These are phyloP conservation scores for Xylariaceae sp. DNA, from an alignment of 2,329 filamentous ascomycete genomes.

Conservation along the genomic window DNA sequence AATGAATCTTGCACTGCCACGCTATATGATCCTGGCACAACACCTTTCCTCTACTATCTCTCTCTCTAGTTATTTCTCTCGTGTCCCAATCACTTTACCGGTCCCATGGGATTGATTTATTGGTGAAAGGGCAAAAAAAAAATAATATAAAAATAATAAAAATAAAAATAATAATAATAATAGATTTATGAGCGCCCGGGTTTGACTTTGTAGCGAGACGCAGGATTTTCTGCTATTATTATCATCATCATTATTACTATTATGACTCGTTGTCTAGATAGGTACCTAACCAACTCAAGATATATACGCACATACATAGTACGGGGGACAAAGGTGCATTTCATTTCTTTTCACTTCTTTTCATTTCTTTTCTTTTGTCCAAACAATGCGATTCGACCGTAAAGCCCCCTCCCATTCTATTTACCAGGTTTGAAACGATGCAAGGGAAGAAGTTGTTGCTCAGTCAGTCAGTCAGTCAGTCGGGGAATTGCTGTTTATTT, in stretches of 20 bases:
- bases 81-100: constrained; percentile 8
- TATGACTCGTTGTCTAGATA: too few species aligned
- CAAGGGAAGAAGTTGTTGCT: constrained; percentile 8
- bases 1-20: constrained; percentile 6
- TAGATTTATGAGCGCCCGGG: background rate
- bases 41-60: too few species aligned
- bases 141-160: background rate
- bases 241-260: too few species aligned
- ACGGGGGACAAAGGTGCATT: too few species aligned
- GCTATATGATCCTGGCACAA: background rate
- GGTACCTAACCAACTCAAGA: too few species aligned
- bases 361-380: too few species aligned
- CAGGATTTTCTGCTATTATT: background rate
- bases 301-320: too few species aligned
- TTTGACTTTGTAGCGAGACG: constrained; percentile 13
- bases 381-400: too few species aligned
- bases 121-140: background rate
- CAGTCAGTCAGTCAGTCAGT: background rate
- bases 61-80: background rate
- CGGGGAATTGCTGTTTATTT: too few species aligned
- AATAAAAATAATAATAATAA: too few species aligned
- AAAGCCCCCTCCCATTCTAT: too few species aligned
- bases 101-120: constrained; percentile 1
- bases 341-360: too few species aligned
- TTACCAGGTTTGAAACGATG: background rate